Evolutionary conservation across 306 rosid genomes (phyloP), one percentile per base, ranked within the genome.

Genomic region (Delonix regia): DNA sequence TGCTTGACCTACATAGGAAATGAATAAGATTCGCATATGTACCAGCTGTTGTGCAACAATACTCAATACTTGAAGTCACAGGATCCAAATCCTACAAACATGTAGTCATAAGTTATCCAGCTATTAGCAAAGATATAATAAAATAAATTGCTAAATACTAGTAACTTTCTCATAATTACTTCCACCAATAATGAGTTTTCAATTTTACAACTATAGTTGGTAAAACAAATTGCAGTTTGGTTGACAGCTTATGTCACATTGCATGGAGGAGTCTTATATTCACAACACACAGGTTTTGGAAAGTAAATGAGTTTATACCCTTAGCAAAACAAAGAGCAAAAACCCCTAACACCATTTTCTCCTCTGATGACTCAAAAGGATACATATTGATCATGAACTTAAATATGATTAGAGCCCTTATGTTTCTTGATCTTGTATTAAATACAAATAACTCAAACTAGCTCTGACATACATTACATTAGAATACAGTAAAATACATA

Each of bases 41-140:
- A 94, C 99, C 99, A 36, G 97, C 97, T 73, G 99, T 92, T 69
- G 94, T 87, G 87, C 97, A 92, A 73, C 94, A 77, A 75, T 87
- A 94, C 63, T 92, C 97, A 71, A 92, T 87, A 42, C 71, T 82
- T 21, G 99, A 90, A 48, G 97, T 92, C 75, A 78, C 19, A 27
- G 97, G 95, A 89, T 92, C 99, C 90, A 77, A 82, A 81, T 83
- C 95, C 99, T 94, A 87, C 49, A 21, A 65, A 78, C 42, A 59
- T 56, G 33, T 27, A 62, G 63, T 22, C 56, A 65, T 72, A 73
- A 82, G 82, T 51, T 75, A 24, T 73, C 42, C 71, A 49, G 22
- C 68, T 28, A 74, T 69, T 21, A 19, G 61, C 38, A 56, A 83
- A 25, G 64, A 79, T 63, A 62, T 56, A 47, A 45, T 38, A 4